Evolutionary conservation across 345 rosid species (phyloP).

Genomic region (Gossypium arboreum): DNA sequence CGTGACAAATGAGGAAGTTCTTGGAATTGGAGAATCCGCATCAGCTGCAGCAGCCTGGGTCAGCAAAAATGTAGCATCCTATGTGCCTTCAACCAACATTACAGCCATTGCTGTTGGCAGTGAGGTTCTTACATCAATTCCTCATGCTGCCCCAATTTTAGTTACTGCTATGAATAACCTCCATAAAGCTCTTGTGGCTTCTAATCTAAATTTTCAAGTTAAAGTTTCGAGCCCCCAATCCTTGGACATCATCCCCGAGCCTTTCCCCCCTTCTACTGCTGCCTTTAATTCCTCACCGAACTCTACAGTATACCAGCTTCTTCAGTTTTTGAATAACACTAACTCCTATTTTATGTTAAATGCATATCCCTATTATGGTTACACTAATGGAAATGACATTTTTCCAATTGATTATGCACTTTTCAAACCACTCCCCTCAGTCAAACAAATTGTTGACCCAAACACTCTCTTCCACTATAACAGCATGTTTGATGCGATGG

Average conservation of each 20-base stretch:
- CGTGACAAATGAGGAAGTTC: constrained; percentile 70
- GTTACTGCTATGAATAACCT: constrained; percentile 79
- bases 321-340: constrained; percentile 88
- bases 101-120: constrained; percentile 95
- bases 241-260: constrained; percentile 75
- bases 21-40: constrained; percentile 71
- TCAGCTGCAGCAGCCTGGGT: constrained; percentile 87
- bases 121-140: constrained; percentile 71
- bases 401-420: constrained; percentile 90
- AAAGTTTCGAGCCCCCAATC: constrained; percentile 85
- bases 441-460: constrained; percentile 96
- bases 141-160: constrained; percentile 69
- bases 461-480: constrained; percentile 83
- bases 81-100: constrained; percentile 82
- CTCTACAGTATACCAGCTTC: constrained; percentile 71
- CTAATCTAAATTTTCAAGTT: constrained; percentile 67
- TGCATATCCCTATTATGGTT: constrained; percentile 91
- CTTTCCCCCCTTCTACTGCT: constrained; percentile 93
- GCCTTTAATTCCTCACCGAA: constrained; percentile 72
- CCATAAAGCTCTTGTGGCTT: constrained; percentile 84
- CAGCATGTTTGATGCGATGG: constrained; percentile 98
- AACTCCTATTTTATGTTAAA: constrained; percentile 83
- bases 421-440: constrained; percentile 61
- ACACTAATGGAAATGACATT: constrained; percentile 75
- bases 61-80: constrained; percentile 72